Evolutionary conservation across 1,139 yeast species (phyloP).

Genomic region (Meyerozyma athensensis): DNA sequence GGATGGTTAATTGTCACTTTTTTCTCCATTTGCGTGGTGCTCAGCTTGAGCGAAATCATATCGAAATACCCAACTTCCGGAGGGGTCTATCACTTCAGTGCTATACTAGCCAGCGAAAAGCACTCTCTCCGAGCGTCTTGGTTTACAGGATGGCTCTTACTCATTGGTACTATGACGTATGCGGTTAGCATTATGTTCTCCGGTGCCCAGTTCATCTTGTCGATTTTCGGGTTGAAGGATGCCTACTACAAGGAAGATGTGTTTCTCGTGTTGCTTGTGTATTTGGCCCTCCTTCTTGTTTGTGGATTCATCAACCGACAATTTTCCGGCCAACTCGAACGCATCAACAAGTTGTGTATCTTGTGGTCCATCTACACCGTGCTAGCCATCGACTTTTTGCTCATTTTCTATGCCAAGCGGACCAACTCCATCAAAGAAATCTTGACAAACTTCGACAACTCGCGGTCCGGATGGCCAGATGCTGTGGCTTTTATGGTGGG

Average conservation of each 20-base stretch:
- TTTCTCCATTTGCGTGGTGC: slow-evolving; percentile 56
- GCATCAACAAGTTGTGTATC: slow-evolving; percentile 61
- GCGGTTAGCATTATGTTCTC: slow-evolving; percentile 68
- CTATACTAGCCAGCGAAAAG: slow-evolving; percentile 55
- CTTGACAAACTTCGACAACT: slow-evolving; percentile 64
- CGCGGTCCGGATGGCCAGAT: slow-evolving; percentile 69
- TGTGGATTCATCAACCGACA: slow-evolving; percentile 61
- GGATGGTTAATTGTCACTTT: slow-evolving; percentile 66
- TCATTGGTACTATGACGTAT: slow-evolving; percentile 75
- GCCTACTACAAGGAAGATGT: slow-evolving; percentile 55
- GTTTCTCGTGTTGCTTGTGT: slow-evolving; percentile 51
- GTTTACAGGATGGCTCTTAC: slow-evolving; percentile 72
- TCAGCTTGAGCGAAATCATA: slow-evolving; percentile 66
- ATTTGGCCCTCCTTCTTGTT: slow-evolving; percentile 48
- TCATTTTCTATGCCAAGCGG: slow-evolving; percentile 55
- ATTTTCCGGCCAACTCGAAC: slow-evolving; percentile 55
- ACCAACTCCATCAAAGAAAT: slow-evolving; percentile 58
- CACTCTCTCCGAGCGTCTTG: slow-evolving; percentile 57
- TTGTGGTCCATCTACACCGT: slow-evolving; percentile 73
- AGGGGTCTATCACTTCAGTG: slow-evolving; percentile 72
- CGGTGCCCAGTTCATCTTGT: slow-evolving; percentile 66
- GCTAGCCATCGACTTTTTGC: slow-evolving; percentile 58
- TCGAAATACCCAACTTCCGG: slow-evolving; percentile 75
- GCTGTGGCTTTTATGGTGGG: slow-evolving; percentile 67
- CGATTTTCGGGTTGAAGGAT: slow-evolving; percentile 58